These are phyloP conservation scores for Umbelopsis sp. DNA, from an alignment of 371 early-diverging fungal genomes.

Conservation along the genomic window DNA sequence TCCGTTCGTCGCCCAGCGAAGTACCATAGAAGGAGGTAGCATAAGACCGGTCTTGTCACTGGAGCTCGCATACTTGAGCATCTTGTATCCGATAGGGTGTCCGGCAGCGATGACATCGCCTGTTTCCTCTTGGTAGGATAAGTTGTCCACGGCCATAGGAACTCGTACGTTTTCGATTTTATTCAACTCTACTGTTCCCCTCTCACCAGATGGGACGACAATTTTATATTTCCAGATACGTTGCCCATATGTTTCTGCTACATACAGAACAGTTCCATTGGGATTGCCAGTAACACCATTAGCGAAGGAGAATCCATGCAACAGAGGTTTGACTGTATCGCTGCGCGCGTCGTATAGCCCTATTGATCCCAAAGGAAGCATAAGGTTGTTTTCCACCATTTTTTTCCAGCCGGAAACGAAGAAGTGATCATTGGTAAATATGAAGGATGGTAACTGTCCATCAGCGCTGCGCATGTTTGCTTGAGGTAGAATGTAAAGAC, in stretches of 20 bases:
- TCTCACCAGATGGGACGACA: not conserved
- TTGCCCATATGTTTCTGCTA: conserved; percentile 32
- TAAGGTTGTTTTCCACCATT: conserved; percentile 32
- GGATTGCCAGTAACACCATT: conserved; percentile 41
- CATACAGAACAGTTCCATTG: conserved; percentile 33
- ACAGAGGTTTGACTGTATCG: conserved; percentile 26
- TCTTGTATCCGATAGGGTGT: conserved; percentile 34
- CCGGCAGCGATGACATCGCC: conserved; percentile 33
- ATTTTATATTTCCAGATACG: not conserved
- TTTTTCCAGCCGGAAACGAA: conserved; percentile 26
- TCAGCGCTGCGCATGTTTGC: conserved; percentile 29
- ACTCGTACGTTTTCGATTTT: not conserved
- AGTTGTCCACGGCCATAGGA: conserved; percentile 40
- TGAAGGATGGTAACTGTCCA: conserved; percentile 45
- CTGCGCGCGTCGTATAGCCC: conserved; percentile 41
- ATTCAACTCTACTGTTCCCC: not conserved
- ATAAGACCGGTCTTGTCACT: not conserved
- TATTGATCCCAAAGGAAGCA: conserved; percentile 31
- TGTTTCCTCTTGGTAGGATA: conserved; percentile 27
- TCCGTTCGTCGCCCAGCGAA: conserved; percentile 30
- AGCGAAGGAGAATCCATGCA: conserved; percentile 35
- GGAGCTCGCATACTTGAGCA: conserved; percentile 23
- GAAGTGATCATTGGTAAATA: conserved; percentile 41
- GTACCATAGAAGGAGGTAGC: conserved; percentile 35
- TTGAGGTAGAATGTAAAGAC: conserved; percentile 32